These are phyloP conservation scores for Mucuna pruriens DNA, from an alignment of 306 rosid genomes.

Conservation along the genomic window DNA sequence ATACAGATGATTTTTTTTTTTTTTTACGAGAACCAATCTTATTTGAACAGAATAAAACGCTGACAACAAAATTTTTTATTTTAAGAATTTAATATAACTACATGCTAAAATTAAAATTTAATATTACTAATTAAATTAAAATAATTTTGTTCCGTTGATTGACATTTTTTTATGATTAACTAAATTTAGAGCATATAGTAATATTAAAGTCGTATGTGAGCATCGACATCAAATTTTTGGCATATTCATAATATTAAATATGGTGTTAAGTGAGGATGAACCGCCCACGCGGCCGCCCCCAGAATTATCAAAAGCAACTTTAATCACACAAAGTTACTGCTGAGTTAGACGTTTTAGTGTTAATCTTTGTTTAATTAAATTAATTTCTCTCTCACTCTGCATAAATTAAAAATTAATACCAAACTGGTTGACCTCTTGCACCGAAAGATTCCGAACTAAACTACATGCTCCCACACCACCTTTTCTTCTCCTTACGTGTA, in stretches of 20 bases:
- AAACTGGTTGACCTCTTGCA: slow-evolving; percentile 27
- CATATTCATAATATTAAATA: slow-evolving; percentile 16
- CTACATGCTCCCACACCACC: not conserved
- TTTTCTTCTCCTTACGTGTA: slow-evolving; percentile 33
- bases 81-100: no score
- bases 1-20: no score
- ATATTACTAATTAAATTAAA: no score
- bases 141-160: no score
- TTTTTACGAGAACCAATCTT: no score
- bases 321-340: slow-evolving; percentile 33
- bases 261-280: not conserved
- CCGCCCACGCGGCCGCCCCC: slow-evolving; percentile 45
- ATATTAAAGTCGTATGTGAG: not conserved
- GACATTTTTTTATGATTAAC: no score
- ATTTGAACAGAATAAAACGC: no score
- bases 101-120: no score
- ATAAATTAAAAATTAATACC: not conserved
- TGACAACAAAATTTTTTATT: no score
- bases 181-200: not conserved
- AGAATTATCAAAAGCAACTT: slow-evolving; percentile 36
- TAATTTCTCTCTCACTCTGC: not conserved
- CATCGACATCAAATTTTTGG: slow-evolving; percentile 43
- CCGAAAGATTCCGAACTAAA: slow-evolving; percentile 23
- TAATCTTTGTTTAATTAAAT: slow-evolving; percentile 22
- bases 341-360: slow-evolving; percentile 26